phyloP scores from a whole-genome alignment of 1,139 yeast genomes.

The Yarrowia galli region DNA sequence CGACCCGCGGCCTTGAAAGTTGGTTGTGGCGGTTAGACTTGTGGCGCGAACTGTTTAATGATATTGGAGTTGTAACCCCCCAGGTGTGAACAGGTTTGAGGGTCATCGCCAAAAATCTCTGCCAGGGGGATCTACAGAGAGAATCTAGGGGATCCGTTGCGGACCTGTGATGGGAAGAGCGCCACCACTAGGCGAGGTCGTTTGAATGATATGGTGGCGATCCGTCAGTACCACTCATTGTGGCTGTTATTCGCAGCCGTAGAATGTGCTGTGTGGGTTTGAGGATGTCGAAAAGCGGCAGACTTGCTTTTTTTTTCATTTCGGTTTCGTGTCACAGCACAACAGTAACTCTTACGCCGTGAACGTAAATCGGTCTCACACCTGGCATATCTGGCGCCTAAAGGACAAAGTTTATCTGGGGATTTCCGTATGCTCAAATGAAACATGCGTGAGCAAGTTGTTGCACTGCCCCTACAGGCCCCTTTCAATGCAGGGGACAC shows the following conservation, averaged over 20 bases:
- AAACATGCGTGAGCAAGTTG: slow-evolving; percentile 13
- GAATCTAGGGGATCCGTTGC: too few species aligned
- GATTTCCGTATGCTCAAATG: neutral
- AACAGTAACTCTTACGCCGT: neutral
- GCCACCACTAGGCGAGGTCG: too few species aligned
- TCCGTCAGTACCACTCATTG: too few species aligned
- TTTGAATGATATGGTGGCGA: too few species aligned
- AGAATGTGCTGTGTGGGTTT: neutral
- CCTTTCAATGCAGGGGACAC: neutral
- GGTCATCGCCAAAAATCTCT: too few species aligned
- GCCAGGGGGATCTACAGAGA: too few species aligned
- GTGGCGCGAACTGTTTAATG: neutral
- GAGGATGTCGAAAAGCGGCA: neutral
- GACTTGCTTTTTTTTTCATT: neutral
- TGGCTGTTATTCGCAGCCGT: neutral
- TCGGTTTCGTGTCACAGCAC: neutral
- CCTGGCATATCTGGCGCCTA: slow-evolving; percentile 2
- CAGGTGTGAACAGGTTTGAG: too few species aligned
- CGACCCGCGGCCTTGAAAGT: neutral
- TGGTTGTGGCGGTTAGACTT: neutral
- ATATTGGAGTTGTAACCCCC: too few species aligned
- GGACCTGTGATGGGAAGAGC: too few species aligned
- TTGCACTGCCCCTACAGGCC: slow-evolving; percentile 2
- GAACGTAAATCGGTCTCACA: slow-evolving; percentile 11
- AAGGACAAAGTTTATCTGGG: slow-evolving; percentile 1